Conservation (phyloP, 2,329 filamentous ascomycete species). For the Thielaviopsis ethacetica region DNA sequence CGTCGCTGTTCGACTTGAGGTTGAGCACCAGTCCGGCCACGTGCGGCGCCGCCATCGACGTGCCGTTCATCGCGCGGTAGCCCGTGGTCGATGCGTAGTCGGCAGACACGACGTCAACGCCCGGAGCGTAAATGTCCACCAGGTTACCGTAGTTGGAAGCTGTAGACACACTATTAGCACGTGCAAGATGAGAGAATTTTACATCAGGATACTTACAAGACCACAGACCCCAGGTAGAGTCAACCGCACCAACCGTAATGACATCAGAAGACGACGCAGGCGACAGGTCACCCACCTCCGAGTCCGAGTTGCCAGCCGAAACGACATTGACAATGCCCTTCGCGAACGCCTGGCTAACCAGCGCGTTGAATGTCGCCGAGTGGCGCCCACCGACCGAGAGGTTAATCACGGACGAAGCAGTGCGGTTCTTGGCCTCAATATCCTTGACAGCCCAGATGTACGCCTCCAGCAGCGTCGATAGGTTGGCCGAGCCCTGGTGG, state of each 20-base stretch:
- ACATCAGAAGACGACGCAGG: conserved; percentile 15
- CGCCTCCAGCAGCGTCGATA: conserved; percentile 18
- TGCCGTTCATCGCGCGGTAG: conserved; percentile 27
- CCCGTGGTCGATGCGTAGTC: conserved; percentile 25
- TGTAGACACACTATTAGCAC: not conserved
- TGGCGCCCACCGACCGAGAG: conserved; percentile 23
- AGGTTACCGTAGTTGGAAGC: conserved; percentile 29
- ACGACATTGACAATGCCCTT: conserved; percentile 24
- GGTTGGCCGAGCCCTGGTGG: conserved; percentile 15
- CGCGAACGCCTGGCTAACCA: conserved; percentile 15
- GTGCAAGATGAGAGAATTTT: not conserved
- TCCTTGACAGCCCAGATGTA: conserved; percentile 23
- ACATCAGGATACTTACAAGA: conserved; percentile 13
- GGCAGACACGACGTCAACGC: conserved; percentile 24
- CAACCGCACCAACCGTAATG: conserved; percentile 18
- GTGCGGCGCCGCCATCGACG: conserved; percentile 28
- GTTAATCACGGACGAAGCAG: conserved; percentile 24
- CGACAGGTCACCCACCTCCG: conserved; percentile 11
- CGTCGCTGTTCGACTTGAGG: conserved; percentile 4
- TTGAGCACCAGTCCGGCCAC: conserved; percentile 9
- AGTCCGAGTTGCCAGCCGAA: conserved; percentile 15
- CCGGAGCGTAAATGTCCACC: conserved; percentile 30
- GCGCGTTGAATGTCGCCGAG: conserved; percentile 12
- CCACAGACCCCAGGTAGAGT: conserved; percentile 19
- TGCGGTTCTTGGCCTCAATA: conserved; percentile 17